Base-by-base conservation (phyloP, 768 basidiomycete species). In the Mycena sanguinolenta region DNA sequence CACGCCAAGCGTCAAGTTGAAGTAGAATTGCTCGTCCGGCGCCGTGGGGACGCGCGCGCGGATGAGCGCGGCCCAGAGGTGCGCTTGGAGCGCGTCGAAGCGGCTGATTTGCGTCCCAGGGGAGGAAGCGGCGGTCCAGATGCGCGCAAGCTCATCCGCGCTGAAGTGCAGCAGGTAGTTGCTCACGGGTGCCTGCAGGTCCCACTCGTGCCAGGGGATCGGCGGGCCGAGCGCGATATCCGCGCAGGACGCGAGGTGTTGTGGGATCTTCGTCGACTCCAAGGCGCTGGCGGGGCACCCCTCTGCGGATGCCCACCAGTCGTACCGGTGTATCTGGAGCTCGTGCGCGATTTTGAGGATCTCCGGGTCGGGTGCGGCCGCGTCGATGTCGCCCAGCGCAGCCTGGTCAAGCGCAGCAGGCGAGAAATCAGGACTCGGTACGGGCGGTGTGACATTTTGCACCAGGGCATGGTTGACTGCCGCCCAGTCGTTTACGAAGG, bases 401-500 rank as follows among this genome's bases (percentile, higher is more conserved):
- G 76, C 73, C 7, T 46, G 38, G 65, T 83, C 81, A 25, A 84
- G 49, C 23, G 75, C 68, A 4, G 63, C 46, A 1, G 82, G 83
- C 28, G 78, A 74, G 63, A 82, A 82, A 5, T 78, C 42, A 12
- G 80, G 81, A 2, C 53, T 27, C n/a, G 78, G 62, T 12, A 53
- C 27, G 23, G 78, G 75, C 1, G 55, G 19, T 3, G 69, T 30
- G n/a, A 28, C 55, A 19, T 68, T 61, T 4, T 23, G 58, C 23
- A 66, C 16, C 2, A 76, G 60, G 1, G 77, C 75, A 30, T 79
- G 75, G 38, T 79, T 73, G 17, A 79, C 67, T 1, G 72, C 58
- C 19, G 79, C 78, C 83, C 83, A 84, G 67, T 81, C 79, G n/a
- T 77, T 75, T 23, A 78, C 72, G 64, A 84, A 84, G 12, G 73